phyloP scores from a whole-genome alignment of 1,284 basidiomycete species.

The Cutaneotrichosporon arboriforme region DNA sequence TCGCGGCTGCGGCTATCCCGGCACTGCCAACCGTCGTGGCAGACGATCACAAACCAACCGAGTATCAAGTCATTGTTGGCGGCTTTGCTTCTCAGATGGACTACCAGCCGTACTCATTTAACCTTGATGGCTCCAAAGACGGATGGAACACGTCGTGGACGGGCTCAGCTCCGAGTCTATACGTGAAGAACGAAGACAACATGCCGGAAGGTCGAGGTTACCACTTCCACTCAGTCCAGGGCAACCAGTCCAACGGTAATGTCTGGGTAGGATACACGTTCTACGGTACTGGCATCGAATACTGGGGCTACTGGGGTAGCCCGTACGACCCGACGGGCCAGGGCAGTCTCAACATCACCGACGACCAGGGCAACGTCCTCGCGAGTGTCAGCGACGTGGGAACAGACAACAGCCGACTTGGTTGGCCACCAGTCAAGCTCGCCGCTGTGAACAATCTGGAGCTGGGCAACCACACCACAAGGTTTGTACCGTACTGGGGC shows the following conservation, averaged over 20 bases:
- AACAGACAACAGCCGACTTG: neutral
- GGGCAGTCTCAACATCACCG: neutral
- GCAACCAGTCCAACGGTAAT: neutral
- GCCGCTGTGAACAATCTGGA: too few species aligned
- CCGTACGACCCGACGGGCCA: neutral
- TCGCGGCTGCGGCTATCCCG: too few species aligned
- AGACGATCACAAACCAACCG: too few species aligned
- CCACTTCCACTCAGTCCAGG: neutral
- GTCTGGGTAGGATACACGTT: constrained; percentile 1
- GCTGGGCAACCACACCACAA: neutral
- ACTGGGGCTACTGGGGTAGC: neutral
- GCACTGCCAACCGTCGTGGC: too few species aligned
- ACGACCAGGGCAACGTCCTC: neutral
- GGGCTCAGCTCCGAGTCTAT: neutral
- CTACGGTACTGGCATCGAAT: neutral
- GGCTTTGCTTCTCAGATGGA: too few species aligned
- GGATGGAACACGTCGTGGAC: neutral
- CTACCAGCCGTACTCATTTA: too few species aligned
- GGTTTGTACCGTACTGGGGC: neutral
- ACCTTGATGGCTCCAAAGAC: too few species aligned
- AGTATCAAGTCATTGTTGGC: too few species aligned
- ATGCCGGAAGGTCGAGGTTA: neutral
- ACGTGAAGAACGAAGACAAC: neutral
- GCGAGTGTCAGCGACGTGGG: neutral
- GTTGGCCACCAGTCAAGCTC: neutral